Base-by-base conservation (phyloP, 768 basidiomycete species). In the Ephemerocybe angulata region DNA sequence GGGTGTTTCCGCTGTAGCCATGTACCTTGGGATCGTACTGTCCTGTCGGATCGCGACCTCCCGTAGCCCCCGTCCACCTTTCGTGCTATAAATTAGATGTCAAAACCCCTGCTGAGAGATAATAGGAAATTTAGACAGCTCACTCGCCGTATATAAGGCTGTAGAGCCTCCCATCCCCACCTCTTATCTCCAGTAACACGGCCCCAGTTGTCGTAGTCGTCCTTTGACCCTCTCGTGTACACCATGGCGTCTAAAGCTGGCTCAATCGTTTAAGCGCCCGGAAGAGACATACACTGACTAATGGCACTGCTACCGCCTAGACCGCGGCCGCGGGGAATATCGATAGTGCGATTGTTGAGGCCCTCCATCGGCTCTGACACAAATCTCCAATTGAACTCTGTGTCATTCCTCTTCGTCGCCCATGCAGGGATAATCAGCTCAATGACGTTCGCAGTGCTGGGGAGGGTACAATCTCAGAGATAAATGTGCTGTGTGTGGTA, bases 121-220 rank as follows among this genome's bases (percentile, higher is more conserved):
- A 15, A 41, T 15, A 19, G 1, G 17, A 15, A 3, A 44, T 10
- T 27, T 30, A n/a, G 21, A 46, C 4, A 2, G 55, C 57, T 47
- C 52, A 62, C 67, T 51, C 59, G 64, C 53, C 53, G 37, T 52
- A 69, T 56, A 54, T 70, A 70, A 1, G 57, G 67, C 44, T 65
- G 55, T 5, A 73, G 41, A 21, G 54, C 63, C 17, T 70, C 55
- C 72, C 72, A 72, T 15, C 61, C 67, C 67, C 69, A 73, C 0
- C 71, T 67, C 3, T 48, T 47, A 41, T 71, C 70, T 4, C 63
- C 62, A 27, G 68, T 66, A 10, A 71, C 33, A 0, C 27, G 53
- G 12, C 71, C 72, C 55, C 61, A 72, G 4, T 67, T 62, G 56
- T 74, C 64, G 44, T 62, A 72, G 43, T 73, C 72, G 5, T 70